Conservation (phyloP, 2,329 filamentous ascomycete species). For the Coniosporium tulheliwenetii region DNA sequence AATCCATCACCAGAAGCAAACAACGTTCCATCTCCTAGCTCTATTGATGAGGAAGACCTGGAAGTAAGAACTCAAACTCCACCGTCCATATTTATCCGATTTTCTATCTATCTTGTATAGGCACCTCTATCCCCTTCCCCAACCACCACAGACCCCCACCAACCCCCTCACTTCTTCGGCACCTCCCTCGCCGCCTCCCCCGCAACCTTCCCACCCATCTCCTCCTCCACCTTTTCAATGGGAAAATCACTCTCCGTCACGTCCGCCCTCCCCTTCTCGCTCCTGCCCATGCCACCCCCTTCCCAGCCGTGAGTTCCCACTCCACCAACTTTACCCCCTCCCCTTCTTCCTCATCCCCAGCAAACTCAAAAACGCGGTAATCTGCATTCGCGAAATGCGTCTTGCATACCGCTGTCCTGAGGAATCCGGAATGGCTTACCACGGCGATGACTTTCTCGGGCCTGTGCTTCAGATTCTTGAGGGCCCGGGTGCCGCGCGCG, state of each 20-base stretch:
- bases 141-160: too few relatives aligned
- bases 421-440: conserved; percentile 49
- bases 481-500: conserved; percentile 34
- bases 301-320: conserved; percentile 30
- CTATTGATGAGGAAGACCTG: too few relatives aligned
- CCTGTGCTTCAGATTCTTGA: conserved; percentile 34
- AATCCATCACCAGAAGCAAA: too few relatives aligned
- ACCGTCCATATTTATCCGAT: too few relatives aligned
- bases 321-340: conserved; percentile 26
- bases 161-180: not conserved
- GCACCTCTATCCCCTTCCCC: too few relatives aligned
- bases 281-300: conserved; percentile 36
- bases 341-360: conserved; percentile 12
- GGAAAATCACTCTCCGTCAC: conserved; percentile 11
- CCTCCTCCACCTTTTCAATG: conserved; percentile 3
- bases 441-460: conserved; percentile 48
- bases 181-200: conserved; percentile 5
- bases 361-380: conserved; percentile 46
- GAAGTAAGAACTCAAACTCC: too few relatives aligned
- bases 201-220: conserved; percentile 3
- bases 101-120: too few relatives aligned
- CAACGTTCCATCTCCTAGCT: too few relatives aligned
- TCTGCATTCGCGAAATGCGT: conserved; percentile 40
- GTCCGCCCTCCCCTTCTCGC: conserved; percentile 18
- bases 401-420: conserved; percentile 41